Evolutionary conservation across 768 basidiomycete species (phyloP).

Genomic region (Glaciozyma martinii): DNA sequence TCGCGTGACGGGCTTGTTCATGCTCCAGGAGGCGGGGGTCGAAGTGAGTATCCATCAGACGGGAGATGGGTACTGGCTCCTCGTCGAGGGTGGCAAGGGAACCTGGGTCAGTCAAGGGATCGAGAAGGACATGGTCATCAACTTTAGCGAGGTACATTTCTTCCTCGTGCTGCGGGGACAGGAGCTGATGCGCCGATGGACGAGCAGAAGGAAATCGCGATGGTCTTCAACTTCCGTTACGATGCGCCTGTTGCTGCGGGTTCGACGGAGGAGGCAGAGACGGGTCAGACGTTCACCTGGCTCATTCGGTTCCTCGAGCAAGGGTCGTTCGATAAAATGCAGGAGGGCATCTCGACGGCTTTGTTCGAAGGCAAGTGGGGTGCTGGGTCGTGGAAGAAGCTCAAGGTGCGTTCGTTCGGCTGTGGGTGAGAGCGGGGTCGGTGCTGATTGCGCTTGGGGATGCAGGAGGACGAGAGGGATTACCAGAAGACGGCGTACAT

Average conservation of each 20-base stretch:
- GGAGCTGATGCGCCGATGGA: constrained; percentile 19
- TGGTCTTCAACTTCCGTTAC: constrained; percentile 72
- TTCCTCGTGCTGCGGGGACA: constrained; percentile 19
- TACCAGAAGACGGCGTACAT: constrained; percentile 63
- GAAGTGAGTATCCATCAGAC: constrained; percentile 39
- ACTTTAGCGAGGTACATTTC: constrained; percentile 25
- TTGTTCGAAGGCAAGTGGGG: constrained; percentile 57
- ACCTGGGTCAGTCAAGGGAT: constrained; percentile 34
- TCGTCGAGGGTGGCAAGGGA: constrained; percentile 18
- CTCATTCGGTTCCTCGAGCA: constrained; percentile 58
- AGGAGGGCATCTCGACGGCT: constrained; percentile 56
- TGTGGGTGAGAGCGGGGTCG: neutral
- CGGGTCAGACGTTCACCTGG: constrained; percentile 58
- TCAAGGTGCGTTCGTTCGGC: constrained; percentile 28
- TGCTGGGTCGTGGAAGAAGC: constrained; percentile 57
- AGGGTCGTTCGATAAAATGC: constrained; percentile 55
- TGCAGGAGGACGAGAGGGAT: constrained; percentile 59
- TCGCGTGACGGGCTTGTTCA: constrained; percentile 42
- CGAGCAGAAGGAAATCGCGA: constrained; percentile 21
- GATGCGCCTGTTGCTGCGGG: constrained; percentile 36
- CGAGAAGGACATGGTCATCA: constrained; percentile 29
- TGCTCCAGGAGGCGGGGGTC: constrained; percentile 40
- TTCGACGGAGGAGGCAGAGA: constrained; percentile 22
- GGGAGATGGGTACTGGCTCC: constrained; percentile 4
- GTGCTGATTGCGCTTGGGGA: too few species aligned